Conservation (phyloP, 139 green algal genomes). For the Ettlia oleoabundans region DNA sequence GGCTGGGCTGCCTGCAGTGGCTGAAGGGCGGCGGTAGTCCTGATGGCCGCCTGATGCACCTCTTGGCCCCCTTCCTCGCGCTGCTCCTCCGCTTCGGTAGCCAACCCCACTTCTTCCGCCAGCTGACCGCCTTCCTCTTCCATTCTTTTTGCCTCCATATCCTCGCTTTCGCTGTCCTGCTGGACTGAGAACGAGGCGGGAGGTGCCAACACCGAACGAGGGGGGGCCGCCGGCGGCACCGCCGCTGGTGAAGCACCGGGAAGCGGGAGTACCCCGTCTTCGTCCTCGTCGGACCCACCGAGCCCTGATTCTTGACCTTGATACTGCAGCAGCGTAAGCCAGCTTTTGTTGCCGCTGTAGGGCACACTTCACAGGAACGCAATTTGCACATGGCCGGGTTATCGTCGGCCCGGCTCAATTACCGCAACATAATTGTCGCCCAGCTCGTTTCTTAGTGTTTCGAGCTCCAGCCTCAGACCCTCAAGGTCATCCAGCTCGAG, state of each 20-base stretch:
- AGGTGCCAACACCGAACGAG: not conserved
- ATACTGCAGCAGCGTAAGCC: too few relatives aligned
- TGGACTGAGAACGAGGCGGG: not conserved
- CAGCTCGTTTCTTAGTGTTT: not conserved
- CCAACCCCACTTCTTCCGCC: not conserved
- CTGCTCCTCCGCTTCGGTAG: not conserved
- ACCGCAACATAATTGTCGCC: not conserved
- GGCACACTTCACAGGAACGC: too few relatives aligned
- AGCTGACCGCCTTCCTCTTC: not conserved
- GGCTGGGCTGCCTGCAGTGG: not conserved
- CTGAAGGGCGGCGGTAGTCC: not conserved
- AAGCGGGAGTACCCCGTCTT: not conserved
- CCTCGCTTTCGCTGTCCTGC: not conserved
- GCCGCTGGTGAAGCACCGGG: not conserved
- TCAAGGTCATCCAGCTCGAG: slow-evolving; percentile 7
- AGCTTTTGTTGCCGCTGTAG: too few relatives aligned
- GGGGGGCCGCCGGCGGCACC: not conserved
- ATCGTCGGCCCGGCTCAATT: not conserved
- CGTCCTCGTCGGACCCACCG: not conserved
- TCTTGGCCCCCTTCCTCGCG: not conserved
- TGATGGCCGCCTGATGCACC: not conserved
- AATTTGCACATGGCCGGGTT: too few relatives aligned
- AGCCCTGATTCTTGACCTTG: too few relatives aligned
- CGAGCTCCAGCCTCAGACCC: slow-evolving; percentile 10
- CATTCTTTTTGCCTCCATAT: not conserved